Percentiles rank a stretch among this genome's conserved stretches.
Evolutionary conservation across 371 early-diverging fungal genomes (phyloP).

Genomic region (Furculomyces boomerangus): DNA sequence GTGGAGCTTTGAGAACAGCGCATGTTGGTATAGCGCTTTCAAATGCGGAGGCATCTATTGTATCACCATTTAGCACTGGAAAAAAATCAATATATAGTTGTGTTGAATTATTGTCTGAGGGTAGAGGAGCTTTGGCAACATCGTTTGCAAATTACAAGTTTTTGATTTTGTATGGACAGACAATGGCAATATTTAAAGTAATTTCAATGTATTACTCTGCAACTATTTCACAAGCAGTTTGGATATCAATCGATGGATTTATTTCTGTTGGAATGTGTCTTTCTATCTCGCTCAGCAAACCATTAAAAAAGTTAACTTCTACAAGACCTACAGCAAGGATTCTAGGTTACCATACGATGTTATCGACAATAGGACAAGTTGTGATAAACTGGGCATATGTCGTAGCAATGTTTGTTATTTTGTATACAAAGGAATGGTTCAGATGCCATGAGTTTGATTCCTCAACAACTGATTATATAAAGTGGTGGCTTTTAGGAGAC

Average conservation of each 20-base stretch:
- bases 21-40: constrained; percentile 83
- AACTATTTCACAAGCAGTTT: constrained; percentile 35
- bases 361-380: constrained; percentile 41
- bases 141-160: constrained; percentile 60
- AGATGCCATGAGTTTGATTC: constrained; percentile 55
- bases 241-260: constrained; percentile 56
- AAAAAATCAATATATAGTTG: constrained; percentile 43
- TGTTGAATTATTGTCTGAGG: constrained; percentile 52
- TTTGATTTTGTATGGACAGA: constrained; percentile 51
- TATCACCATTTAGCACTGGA: constrained; percentile 66
- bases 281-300: constrained; percentile 41
- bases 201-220: constrained; percentile 51
- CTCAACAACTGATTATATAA: constrained; percentile 29
- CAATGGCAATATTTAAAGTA: constrained; percentile 49
- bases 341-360: constrained; percentile 40
- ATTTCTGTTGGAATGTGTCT: constrained; percentile 39
- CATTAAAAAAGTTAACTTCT: constrained; percentile 33
- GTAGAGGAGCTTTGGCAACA: constrained; percentile 55
- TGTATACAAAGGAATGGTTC: constrained; percentile 46
- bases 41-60: constrained; percentile 69
- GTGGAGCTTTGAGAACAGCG: constrained; percentile 78
- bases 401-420: constrained; percentile 28
- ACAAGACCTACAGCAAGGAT: constrained; percentile 52
- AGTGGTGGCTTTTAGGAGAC: constrained; percentile 65
- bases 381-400: constrained; percentile 46